Evolutionary conservation across 2,329 filamentous ascomycete species (phyloP), one percentile per base, ranked within the genome.

Genomic region (Diaporthe caulivora): DNA sequence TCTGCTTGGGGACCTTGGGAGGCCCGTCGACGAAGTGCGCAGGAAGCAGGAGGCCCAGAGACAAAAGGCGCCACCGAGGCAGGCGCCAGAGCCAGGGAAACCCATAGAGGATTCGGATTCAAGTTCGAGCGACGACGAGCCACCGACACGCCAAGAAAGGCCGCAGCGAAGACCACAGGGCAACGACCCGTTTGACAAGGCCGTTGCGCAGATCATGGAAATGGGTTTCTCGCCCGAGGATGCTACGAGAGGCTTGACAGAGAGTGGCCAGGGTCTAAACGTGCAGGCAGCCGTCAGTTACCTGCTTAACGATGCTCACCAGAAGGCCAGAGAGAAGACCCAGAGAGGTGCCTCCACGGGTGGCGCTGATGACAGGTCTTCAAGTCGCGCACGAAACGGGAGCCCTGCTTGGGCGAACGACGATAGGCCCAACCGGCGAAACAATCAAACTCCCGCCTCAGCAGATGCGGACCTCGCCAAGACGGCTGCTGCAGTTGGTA

Each of bases 191-290:
- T 92, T 93, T 73, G 95, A 98, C 79, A 91, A 90, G 77, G 94
- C 95, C 13, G 90, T 98, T 34, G 94, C 94, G 13, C 95, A 98
- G 81, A 85, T 99, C 34, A 91, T 98, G 3, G 96, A 98, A 77
- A 98, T 98, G 90, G 97, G 97, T 0, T 99, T 99, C 78, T 91
- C 94, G 0, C 89, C 92, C 0, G 94, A 97, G 73, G 95, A 95
- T 79, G 93, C 97, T n/a, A 89, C 90, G 70, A 88, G 92, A 75
- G 97, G 95, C 7, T 84, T 99, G 53, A 91, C 91, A 15, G 93
- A 95, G 78, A 98, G 94, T 42, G 93, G 94, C 5, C 92, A 92
- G 3, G 94, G 94, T 2, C 84, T 92, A 1, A 93, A 98, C 80
- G 91, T 98, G 13, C 95, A 98, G 81, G 92, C 91, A 64, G 96